phyloP scores from a whole-genome alignment of 495 filamentous ascomycete genomes.

The Apodospora peruviana region DNA sequence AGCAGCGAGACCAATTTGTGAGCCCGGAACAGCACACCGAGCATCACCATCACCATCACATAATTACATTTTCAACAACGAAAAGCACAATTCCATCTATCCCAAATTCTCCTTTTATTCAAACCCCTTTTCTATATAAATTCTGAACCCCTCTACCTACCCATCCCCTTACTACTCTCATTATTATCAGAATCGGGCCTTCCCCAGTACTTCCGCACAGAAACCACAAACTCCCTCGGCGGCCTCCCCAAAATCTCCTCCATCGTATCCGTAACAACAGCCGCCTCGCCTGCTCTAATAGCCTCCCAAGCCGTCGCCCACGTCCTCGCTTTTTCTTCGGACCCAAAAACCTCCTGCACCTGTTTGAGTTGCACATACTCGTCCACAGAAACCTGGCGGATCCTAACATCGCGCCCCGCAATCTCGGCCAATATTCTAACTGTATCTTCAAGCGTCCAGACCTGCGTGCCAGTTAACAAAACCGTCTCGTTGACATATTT shows the following conservation, averaged over 20 bases:
- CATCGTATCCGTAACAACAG: conserved; percentile 26
- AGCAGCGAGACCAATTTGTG: too few species aligned
- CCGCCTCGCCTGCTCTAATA: conserved; percentile 37
- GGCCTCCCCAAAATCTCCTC: conserved; percentile 32
- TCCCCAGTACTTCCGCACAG: conserved; percentile 42
- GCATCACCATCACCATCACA: too few species aligned
- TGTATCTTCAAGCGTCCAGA: conserved; percentile 35
- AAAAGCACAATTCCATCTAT: too few species aligned
- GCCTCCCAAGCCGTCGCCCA: conserved; percentile 41
- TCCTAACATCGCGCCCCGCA: conserved; percentile 22
- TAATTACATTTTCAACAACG: too few species aligned
- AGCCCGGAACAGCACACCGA: too few species aligned
- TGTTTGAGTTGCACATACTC: conserved; percentile 34
- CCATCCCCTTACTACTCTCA: too few species aligned
- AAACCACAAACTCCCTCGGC: conserved; percentile 24
- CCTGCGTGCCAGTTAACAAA: conserved; percentile 35
- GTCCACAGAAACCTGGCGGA: conserved; percentile 34
- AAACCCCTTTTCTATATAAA: too few species aligned
- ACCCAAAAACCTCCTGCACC: conserved; percentile 16
- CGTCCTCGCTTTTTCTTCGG: conserved; percentile 15
- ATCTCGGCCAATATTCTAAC: conserved; percentile 30
- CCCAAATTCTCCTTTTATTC: too few species aligned
- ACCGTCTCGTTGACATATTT: conserved; percentile 31
- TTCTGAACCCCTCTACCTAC: too few species aligned
- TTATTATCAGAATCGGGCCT: too few species aligned